Conservation (phyloP, 345 rosid species). For the Arabidopsis thaliana region TAIR10.1 NC_003074.8:1596501-1597000, state of each 20-base stretch:
- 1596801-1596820: slow-evolving; percentile 99
- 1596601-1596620: slow-evolving; percentile 91
- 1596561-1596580: slow-evolving; percentile 92
- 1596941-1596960: neutral
- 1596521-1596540: slow-evolving; percentile 79
- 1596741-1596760: slow-evolving; percentile 55
- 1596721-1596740: neutral
- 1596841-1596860: slow-evolving; percentile 77
- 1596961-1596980: slow-evolving; percentile 56
- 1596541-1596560: slow-evolving; percentile 96
- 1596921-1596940: neutral
- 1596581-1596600: slow-evolving; percentile 83
- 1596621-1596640: slow-evolving; percentile 91
- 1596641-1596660: slow-evolving; percentile 97
- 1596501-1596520: slow-evolving; percentile 88
- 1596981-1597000: slow-evolving; percentile 79
- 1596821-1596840: slow-evolving; percentile 92
- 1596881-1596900: slow-evolving; percentile 26
- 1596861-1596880: slow-evolving; percentile 98
- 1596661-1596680: neutral
- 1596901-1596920: neutral
- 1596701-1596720: neutral
- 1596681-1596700: neutral
- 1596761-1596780: slow-evolving; percentile 94
- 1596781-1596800: slow-evolving; percentile 92